Evolutionary conservation across 257 asterid genomes (phyloP), one percentile per base, ranked within the genome.

Genomic region (Jacaranda mimosifolia): DNA sequence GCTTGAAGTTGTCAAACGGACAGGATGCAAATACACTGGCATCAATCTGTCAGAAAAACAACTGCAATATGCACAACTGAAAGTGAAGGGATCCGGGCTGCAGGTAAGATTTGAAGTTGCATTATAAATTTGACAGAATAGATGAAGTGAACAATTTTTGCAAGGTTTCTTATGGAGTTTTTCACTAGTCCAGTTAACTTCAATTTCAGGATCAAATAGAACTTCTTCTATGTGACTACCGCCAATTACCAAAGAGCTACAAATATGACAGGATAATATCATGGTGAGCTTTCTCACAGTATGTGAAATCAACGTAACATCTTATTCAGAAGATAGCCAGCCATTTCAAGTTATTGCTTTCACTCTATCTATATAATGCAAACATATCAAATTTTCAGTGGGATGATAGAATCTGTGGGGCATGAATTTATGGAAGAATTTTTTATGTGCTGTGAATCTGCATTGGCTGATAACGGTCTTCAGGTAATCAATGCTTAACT

Each of bases 1-100:
- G 3, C 40, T 92, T 45, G 97, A 92, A 82, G 81, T 62, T 63
- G 97, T 92, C 0, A 84, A 83, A 78, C 75, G 42, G 62, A 92
- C 91, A 0, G 93, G 97, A 65, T 90, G 97, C 82, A 86, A 80
- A 79, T 92, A 92, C 55, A 92, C 97, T 0, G 97, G 97, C 58
- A 87, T 92, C 73, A 92, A 95, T 46, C 78, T 89, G 15, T 87
- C 97, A 8, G 85, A 86, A 73, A 78, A 86, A 40, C 96, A 92
- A 77, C 79, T 87, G 7, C 86, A 63, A 59, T 85, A 86, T 59
- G 86, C 87, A 43, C 74, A 90, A 80, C 18, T 15, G 0, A 85
- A 87, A 85, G 95, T 90, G 18, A 76, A 75, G 60, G 87, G 87
- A 85, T 92, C 79, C 58, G 91, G 97, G 10, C 82, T 91, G 15